A percentile compares a stretch with the other conserved stretches of the same genome.
These are phyloP conservation scores for Golubevia sp. DNA, from an alignment of 1,284 basidiomycete species.

Conservation along the genomic window DNA sequence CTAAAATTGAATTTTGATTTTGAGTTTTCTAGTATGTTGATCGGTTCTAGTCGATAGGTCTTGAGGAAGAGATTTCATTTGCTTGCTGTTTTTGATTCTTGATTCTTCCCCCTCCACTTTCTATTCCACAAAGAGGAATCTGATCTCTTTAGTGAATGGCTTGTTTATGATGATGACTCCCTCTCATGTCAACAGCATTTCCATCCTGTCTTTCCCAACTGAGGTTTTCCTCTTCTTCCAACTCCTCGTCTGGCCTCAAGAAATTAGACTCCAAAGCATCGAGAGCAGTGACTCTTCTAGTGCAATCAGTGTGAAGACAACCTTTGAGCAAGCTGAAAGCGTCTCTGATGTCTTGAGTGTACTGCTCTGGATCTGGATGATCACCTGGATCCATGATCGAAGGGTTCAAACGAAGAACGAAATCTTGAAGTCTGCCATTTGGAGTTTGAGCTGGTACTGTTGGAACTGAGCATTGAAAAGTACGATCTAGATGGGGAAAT, in stretches of 20 bases:
- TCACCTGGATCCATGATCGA: conserved; percentile 23
- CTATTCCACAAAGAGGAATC: no score
- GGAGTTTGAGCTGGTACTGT: conserved; percentile 14
- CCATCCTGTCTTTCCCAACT: no score
- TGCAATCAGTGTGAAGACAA: conserved; percentile 51
- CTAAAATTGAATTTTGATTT: no score
- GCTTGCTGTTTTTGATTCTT: no score
- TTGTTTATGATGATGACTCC: no score
- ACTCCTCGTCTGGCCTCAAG: conserved; percentile 26
- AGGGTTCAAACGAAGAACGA: conserved; percentile 47
- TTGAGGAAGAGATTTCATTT: no score
- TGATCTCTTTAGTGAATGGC: no score
- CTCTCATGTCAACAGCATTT: no score
- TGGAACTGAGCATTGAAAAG: conserved; percentile 48
- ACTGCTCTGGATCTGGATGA: conserved; percentile 42
- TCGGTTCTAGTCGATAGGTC: no score
- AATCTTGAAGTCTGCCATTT: conserved; percentile 33
- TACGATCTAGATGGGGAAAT: conserved; percentile 22
- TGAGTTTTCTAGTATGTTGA: no score
- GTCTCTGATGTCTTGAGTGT: conserved; percentile 34
- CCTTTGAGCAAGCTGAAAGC: conserved; percentile 45
- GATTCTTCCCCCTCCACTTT: no score
- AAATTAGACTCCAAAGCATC: conserved; percentile 47
- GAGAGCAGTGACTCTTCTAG: conserved; percentile 41
- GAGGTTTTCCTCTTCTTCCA: not conserved